Evolutionary conservation across 805 yeast species (phyloP).

Genomic region (Yarrowia sp.): DNA sequence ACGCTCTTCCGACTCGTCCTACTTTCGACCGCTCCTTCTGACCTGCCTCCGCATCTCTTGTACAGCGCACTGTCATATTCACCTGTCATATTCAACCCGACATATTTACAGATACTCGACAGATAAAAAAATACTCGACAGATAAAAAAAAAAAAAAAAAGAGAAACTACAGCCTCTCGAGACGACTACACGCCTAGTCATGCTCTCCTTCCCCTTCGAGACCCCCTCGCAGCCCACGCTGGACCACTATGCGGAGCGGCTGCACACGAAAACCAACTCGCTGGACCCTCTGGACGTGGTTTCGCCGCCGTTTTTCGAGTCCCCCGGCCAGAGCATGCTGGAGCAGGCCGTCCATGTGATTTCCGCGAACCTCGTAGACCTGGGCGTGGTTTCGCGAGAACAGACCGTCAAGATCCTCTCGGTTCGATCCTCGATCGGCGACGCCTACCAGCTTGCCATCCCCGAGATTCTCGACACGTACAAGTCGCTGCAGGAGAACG

Average conservation of each 20-base stretch:
- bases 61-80: not conserved
- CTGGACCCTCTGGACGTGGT: constrained; percentile 7
- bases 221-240: constrained; percentile 11
- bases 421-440: constrained; percentile 29
- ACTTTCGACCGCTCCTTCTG: not conserved
- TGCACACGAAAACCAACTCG: constrained; percentile 9
- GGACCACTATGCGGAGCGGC: constrained; percentile 21
- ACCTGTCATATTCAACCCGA: not conserved
- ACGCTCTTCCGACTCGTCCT: not conserved
- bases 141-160: too few species aligned
- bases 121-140: too few species aligned
- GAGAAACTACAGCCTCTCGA: too few species aligned
- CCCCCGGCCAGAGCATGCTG: not conserved
- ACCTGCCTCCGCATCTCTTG: not conserved
- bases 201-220: constrained; percentile 16
- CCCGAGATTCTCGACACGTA: constrained; percentile 28
- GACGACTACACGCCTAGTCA: too few species aligned
- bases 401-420: constrained; percentile 29
- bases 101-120: too few species aligned
- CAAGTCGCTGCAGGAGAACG: not conserved
- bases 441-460: constrained; percentile 27
- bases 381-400: not conserved
- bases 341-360: constrained; percentile 21
- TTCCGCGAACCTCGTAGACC: not conserved
- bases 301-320: not conserved